These are phyloP conservation scores for Leishmania tropica DNA, from an alignment of 208 protist species.

Conservation along the genomic window DNA sequence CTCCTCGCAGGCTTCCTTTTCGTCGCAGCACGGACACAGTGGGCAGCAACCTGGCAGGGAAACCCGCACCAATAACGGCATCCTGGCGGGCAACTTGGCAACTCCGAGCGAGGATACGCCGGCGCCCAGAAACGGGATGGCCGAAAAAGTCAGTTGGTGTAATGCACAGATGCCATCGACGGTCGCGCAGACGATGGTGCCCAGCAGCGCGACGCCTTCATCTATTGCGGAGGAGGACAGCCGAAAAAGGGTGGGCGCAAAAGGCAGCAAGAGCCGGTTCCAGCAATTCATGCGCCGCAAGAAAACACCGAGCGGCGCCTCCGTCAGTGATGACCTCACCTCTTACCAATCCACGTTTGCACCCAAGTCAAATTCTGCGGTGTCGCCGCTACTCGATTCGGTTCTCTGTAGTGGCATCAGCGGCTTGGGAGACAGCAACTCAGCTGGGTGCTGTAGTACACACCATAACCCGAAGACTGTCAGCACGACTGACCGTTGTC, in stretches of 20 bases:
- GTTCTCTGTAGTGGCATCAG: background rate
- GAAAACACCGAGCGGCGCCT: background rate
- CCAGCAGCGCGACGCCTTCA: background rate
- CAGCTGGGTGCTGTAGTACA: background rate
- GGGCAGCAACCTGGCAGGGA: background rate
- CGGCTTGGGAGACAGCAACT: background rate
- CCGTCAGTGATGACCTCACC: background rate
- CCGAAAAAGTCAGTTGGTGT: conserved; percentile 9
- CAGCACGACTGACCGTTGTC: background rate
- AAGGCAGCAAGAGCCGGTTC: background rate
- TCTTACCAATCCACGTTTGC: background rate
- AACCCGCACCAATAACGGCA: background rate
- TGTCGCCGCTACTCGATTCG: background rate
- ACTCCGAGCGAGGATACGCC: background rate
- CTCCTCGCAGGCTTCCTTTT: background rate
- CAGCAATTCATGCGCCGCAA: background rate
- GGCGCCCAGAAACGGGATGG: background rate
- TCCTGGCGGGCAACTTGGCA: background rate
- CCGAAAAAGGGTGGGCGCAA: background rate
- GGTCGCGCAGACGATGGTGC: background rate
- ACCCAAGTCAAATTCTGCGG: background rate
- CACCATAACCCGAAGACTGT: background rate
- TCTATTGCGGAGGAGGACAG: background rate
- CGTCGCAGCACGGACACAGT: background rate
- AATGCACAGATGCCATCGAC: background rate